phyloP scores from a whole-genome alignment of 495 filamentous ascomycete genomes.

The Annulohypoxylon maeteangense region DNA sequence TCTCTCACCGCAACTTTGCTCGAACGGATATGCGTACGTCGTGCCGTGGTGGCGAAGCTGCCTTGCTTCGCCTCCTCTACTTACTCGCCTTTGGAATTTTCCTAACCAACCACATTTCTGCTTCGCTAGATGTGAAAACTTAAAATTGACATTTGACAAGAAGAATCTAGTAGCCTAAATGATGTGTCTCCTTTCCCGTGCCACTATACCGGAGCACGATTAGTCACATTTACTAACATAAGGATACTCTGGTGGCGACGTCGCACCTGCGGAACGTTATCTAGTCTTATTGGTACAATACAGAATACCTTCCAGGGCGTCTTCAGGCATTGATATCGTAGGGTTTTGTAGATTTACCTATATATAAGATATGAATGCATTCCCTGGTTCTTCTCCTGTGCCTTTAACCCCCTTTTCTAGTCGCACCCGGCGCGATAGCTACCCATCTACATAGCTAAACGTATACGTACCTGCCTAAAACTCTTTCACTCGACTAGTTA shows the following conservation, averaged over 20 bases:
- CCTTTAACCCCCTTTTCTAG: not conserved
- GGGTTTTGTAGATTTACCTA: not conserved
- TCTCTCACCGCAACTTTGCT: conserved; percentile 35
- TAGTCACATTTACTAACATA: not conserved
- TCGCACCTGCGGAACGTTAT: conserved; percentile 8
- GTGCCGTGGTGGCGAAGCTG: conserved; percentile 28
- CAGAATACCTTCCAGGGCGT: not conserved
- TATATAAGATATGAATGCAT: not conserved
- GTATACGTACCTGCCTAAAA: not conserved
- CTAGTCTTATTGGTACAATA: not conserved
- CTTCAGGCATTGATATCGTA: not conserved
- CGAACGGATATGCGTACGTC: not conserved
- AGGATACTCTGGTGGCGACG: not conserved
- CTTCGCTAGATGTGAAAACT: not conserved
- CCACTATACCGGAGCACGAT: not conserved
- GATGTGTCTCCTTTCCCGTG: not conserved
- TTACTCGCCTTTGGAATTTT: conserved; percentile 4
- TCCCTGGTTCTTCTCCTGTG: not conserved
- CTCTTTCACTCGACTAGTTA: not conserved
- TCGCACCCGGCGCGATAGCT: not conserved
- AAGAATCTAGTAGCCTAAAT: not conserved
- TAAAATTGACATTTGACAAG: not conserved
- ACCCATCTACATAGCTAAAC: not conserved
- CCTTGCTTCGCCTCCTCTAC: conserved; percentile 32
- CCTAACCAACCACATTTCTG: conserved; percentile 5